Conservation (phyloP, 2,329 filamentous ascomycete genomes). For the Endoconidiophora laricicola region DNA sequence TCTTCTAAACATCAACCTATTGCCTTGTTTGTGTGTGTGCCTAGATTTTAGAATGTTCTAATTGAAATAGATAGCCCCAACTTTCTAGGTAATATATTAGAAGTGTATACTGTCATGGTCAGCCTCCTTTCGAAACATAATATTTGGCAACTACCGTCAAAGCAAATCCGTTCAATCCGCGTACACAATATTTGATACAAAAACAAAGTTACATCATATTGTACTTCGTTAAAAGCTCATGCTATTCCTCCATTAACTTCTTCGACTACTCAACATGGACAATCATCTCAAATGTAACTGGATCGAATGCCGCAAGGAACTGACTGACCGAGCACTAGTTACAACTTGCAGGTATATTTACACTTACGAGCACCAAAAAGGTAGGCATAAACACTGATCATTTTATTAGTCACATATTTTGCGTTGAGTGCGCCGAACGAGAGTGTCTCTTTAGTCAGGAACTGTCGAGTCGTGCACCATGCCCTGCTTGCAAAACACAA, state of each 20-base stretch:
- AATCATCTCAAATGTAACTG: conserved; percentile 62
- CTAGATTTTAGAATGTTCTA: too few relatives aligned
- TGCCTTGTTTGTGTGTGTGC: too few relatives aligned
- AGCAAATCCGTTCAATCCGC: not conserved
- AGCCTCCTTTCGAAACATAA: too few relatives aligned
- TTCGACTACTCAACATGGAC: conserved; percentile 40
- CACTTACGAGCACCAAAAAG: not conserved
- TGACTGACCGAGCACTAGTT: conserved; percentile 59
- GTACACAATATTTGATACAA: not conserved
- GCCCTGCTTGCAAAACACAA: conserved; percentile 58
- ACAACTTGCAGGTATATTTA: conserved; percentile 63
- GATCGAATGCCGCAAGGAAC: conserved; percentile 53
- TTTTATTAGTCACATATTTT: conserved; percentile 64
- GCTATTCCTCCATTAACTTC: not conserved
- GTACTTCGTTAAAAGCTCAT: too few relatives aligned
- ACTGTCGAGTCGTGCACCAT: conserved; percentile 29
- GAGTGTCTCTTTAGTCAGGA: conserved; percentile 39
- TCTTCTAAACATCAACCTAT: too few relatives aligned
- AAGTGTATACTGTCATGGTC: too few relatives aligned
- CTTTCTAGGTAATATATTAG: too few relatives aligned
- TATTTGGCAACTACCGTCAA: too few relatives aligned
- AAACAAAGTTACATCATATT: too few relatives aligned
- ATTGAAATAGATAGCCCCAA: too few relatives aligned
- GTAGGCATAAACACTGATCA: conserved; percentile 7
- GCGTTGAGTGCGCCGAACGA: conserved; percentile 51